These are phyloP conservation scores for Microthlaspi erraticum DNA, from an alignment of 345 rosid genomes.

Conservation along the genomic window DNA sequence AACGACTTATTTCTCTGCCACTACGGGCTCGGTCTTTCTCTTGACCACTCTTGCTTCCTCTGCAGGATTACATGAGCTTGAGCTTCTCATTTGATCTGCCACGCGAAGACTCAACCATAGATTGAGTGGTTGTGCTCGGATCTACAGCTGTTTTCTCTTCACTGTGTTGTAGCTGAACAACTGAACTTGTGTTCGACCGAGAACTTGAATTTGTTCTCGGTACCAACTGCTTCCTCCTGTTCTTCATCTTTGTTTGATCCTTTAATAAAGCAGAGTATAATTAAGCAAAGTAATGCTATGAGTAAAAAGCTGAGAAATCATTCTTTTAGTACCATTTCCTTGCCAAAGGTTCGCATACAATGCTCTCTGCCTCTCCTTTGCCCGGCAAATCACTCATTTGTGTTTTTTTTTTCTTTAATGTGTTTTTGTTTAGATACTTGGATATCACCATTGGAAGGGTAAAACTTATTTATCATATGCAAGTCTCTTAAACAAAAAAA, in stretches of 20 bases:
- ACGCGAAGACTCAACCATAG: conserved; percentile 8
- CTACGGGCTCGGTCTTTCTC: conserved; percentile 30
- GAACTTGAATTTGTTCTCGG: conserved; percentile 18
- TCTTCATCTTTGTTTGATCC: conserved; percentile 39
- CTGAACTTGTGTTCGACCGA: conserved; percentile 8
- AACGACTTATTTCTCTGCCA: conserved; percentile 38
- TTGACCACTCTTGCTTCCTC: conserved; percentile 33
- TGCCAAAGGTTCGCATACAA: conserved; percentile 29
- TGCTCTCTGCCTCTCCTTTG: conserved; percentile 55
- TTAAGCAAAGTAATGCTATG: neutral
- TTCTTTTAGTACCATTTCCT: conserved; percentile 27
- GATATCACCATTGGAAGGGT: too few species aligned
- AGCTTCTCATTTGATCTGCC: conserved; percentile 40
- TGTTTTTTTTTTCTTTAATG: too few species aligned
- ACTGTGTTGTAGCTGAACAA: conserved; percentile 17
- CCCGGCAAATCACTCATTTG: conserved; percentile 56
- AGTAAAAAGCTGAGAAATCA: neutral
- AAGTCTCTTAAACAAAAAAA: too few species aligned
- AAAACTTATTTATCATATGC: too few species aligned
- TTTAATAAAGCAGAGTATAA: conserved; percentile 1
- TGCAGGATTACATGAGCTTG: conserved; percentile 25
- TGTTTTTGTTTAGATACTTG: too few species aligned
- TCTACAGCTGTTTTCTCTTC: conserved; percentile 26
- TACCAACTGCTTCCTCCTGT: conserved; percentile 34
- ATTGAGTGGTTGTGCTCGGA: conserved; percentile 28